phyloP scores from a whole-genome alignment of 2,329 filamentous ascomycete genomes.

The Paracorniculantispora psalliotae region DNA sequence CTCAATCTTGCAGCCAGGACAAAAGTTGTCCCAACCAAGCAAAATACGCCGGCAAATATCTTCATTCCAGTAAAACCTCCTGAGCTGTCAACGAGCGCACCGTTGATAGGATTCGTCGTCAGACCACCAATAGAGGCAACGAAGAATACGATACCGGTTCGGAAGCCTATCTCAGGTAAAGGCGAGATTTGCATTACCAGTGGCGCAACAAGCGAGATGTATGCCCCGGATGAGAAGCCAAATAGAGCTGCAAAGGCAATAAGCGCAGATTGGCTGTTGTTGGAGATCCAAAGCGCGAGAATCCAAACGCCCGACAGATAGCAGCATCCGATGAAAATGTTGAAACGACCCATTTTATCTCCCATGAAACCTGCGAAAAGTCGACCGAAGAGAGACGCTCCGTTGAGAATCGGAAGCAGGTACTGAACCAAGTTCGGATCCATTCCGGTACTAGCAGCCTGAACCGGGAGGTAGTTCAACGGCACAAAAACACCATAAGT shows the following conservation, averaged over 20 bases:
- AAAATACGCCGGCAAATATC: conserved; percentile 31
- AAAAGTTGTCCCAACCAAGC: conserved; percentile 25
- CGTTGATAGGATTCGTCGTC: conserved; percentile 52
- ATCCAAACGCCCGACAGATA: conserved; percentile 30
- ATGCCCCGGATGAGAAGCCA: conserved; percentile 32
- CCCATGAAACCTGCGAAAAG: conserved; percentile 19
- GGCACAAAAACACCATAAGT: conserved; percentile 30
- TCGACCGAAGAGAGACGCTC: conserved; percentile 22
- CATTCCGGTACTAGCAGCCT: conserved; percentile 21
- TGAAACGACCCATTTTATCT: conserved; percentile 25
- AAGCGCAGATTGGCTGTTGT: conserved; percentile 19
- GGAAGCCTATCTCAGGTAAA: conserved; percentile 46
- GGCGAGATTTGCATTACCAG: conserved; percentile 47
- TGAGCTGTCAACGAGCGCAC: conserved; percentile 32
- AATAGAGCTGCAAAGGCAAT: conserved; percentile 30
- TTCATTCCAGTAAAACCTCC: conserved; percentile 32
- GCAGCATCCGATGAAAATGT: conserved; percentile 37
- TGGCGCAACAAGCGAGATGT: conserved; percentile 27
- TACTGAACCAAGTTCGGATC: conserved; percentile 17
- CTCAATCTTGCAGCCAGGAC: conserved; percentile 22
- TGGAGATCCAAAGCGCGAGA: conserved; percentile 35
- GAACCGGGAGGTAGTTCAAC: conserved; percentile 24
- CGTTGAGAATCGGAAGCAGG: conserved; percentile 23
- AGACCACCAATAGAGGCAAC: conserved; percentile 52
- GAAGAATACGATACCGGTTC: conserved; percentile 40